Evolutionary conservation across 306 rosid genomes (phyloP).

Genomic region (Delonix regia): DNA sequence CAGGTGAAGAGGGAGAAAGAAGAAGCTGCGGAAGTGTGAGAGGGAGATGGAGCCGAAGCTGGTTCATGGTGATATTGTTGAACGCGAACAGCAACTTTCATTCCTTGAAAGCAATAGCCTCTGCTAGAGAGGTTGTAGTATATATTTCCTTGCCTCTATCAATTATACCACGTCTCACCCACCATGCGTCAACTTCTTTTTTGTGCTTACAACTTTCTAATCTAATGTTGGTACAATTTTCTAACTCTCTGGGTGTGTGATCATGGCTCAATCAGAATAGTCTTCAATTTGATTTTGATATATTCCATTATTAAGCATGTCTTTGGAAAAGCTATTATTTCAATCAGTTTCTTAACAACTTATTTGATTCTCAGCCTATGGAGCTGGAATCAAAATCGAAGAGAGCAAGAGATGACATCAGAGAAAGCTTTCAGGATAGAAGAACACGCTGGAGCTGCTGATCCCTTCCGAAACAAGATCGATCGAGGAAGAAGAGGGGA

Average conservation of each 20-base stretch:
- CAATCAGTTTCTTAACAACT: neutral
- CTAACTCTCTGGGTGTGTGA: neutral
- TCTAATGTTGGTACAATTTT: neutral
- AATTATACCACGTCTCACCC: slow-evolving; percentile 77
- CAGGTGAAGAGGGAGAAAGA: neutral
- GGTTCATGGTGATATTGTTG: neutral
- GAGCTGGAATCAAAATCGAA: too few species aligned
- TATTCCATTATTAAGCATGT: neutral
- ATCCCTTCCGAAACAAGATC: too few species aligned
- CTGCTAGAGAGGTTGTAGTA: slow-evolving; percentile 65
- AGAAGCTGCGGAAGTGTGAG: slow-evolving; percentile 6
- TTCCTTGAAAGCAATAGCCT: slow-evolving; percentile 74
- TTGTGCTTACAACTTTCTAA: neutral
- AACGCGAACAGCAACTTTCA: slow-evolving; percentile 56
- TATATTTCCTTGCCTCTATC: slow-evolving; percentile 42
- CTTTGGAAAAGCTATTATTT: slow-evolving; percentile 16
- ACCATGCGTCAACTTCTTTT: slow-evolving; percentile 60
- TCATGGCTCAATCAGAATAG: slow-evolving; percentile 8
- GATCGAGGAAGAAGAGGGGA: too few species aligned
- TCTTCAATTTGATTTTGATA: slow-evolving; percentile 26
- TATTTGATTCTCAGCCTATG: slow-evolving; percentile 8
- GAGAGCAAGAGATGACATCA: too few species aligned
- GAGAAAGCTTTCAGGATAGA: too few species aligned
- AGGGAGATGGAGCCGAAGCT: slow-evolving; percentile 40
- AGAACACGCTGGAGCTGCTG: too few species aligned